Evolutionary conservation across 1,284 basidiomycete genomes (phyloP), one percentile per base, ranked within the genome.

Genomic region (Moniliella sp.): DNA sequence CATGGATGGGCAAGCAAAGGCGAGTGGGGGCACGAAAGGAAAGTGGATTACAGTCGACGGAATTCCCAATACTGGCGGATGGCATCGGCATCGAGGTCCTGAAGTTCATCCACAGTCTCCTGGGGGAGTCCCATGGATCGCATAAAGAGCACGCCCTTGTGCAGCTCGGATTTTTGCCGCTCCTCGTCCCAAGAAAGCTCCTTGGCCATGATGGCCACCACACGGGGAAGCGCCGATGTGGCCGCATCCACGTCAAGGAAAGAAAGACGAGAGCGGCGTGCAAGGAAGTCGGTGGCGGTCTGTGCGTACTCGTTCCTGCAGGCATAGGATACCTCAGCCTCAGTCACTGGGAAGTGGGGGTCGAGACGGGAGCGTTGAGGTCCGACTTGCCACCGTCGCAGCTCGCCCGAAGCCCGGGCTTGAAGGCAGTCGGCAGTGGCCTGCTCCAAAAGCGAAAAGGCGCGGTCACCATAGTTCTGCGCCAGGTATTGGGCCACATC

Each of bases 391-490:
- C 70, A 65, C 15, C 77, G 78, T 0, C 81, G 84, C 1, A 75
- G 72, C 39, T 75, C 67, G 4, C 79, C 75, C 42, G 84, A 71
- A 1, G 74, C 71, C 49, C 78, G n/a, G n/a, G n/a, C n/a, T n/a
- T n/a, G n/a, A n/a, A n/a, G n/a, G n/a, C n/a, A n/a, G n/a, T n/a
- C n/a, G n/a, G n/a, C n/a, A n/a, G n/a, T n/a, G n/a, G n/a, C n/a
- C n/a, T n/a, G n/a, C n/a, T n/a, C n/a, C n/a, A n/a, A 81, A 0
- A 94, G 82, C 3, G 78, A 78, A 84, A 84, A 94, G 0, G 88
- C 86, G 33, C 84, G 76, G 63, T 93, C 86, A 31, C 88, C 88
- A 57, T 94, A 94, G 48, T 75, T 80, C 37, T 79, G 74, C n/a
- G 84, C 74, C 3, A 97, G 69, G 57, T 94, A 83, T 56, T 77